phyloP scores from a whole-genome alignment of 768 basidiomycete species.

The Mycena sanguinolenta region DNA sequence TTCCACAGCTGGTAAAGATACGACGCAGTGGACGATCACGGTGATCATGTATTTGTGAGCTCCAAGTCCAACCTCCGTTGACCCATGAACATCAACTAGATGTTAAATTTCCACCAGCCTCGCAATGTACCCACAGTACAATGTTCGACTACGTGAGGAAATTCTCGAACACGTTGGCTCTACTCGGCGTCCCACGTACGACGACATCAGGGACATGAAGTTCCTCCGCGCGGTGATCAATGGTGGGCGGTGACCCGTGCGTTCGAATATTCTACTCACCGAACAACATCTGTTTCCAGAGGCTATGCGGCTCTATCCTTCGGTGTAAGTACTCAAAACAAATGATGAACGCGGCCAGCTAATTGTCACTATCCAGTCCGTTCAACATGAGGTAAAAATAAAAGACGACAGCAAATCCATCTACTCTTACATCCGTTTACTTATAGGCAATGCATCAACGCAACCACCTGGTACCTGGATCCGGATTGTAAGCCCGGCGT shows the following conservation, averaged over 20 bases:
- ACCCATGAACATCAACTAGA: not conserved
- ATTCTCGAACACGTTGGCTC: conserved; percentile 66
- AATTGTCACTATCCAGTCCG: conserved; percentile 47
- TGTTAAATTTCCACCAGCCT: conserved; percentile 42
- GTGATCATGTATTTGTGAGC: conserved; percentile 51
- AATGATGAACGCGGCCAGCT: not conserved
- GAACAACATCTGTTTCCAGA: conserved; percentile 43
- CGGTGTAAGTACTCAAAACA: conserved; percentile 55
- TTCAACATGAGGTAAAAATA: conserved; percentile 59
- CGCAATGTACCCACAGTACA: conserved; percentile 63
- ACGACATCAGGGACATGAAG: conserved; percentile 73
- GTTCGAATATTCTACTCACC: not conserved
- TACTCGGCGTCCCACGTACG: conserved; percentile 62
- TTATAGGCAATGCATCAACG: conserved; percentile 59
- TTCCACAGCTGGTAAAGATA: conserved; percentile 32
- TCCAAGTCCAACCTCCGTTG: not conserved
- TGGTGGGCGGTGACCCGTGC: conserved; percentile 50
- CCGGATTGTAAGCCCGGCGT: no score
- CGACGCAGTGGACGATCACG: conserved; percentile 51
- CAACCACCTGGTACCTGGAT: conserved; percentile 52
- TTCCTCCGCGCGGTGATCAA: conserved; percentile 76
- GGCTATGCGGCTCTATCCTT: conserved; percentile 68
- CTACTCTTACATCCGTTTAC: conserved; percentile 3
- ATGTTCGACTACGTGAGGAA: conserved; percentile 66
- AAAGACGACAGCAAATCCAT: not conserved